Conservation (phyloP, 225 moss, liverwort and hornwort species). For the Takakia lepidozioides region DNA sequence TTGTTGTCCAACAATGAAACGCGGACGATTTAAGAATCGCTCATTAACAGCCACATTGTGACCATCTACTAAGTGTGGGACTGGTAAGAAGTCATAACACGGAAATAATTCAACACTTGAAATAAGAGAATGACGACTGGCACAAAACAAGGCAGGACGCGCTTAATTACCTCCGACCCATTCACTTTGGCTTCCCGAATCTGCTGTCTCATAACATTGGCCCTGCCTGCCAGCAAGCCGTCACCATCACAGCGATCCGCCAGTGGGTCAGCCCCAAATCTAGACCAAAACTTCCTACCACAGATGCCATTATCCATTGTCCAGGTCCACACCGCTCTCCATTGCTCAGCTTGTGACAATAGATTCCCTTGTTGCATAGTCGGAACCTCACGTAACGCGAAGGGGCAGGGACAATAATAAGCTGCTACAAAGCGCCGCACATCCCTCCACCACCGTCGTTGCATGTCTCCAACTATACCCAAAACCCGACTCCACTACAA, state of each 20-base stretch:
- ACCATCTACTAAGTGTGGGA: neutral
- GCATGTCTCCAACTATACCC: too few relatives aligned
- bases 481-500: too few relatives aligned
- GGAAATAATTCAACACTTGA: neutral
- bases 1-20: too few relatives aligned
- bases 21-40: too few relatives aligned
- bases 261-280: neutral
- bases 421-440: too few relatives aligned
- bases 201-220: slow-evolving; percentile 35
- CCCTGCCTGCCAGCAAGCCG: slow-evolving; percentile 6
- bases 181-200: slow-evolving; percentile 76
- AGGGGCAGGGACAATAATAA: too few relatives aligned
- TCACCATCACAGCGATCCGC: neutral
- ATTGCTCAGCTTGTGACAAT: too few relatives aligned
- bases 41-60: too few relatives aligned
- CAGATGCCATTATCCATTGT: neutral
- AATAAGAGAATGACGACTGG: neutral
- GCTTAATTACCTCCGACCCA: slow-evolving; percentile 63
- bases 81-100: neutral
- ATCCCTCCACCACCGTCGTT: too few relatives aligned
- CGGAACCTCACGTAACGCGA: too few relatives aligned
- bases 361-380: too few relatives aligned
- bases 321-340: slow-evolving; percentile 20
- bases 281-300: neutral
- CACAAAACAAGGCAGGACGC: neutral